phyloP scores from a whole-genome alignment of 2,329 filamentous ascomycete species.

The Colletotrichum chrysophilum region DNA sequence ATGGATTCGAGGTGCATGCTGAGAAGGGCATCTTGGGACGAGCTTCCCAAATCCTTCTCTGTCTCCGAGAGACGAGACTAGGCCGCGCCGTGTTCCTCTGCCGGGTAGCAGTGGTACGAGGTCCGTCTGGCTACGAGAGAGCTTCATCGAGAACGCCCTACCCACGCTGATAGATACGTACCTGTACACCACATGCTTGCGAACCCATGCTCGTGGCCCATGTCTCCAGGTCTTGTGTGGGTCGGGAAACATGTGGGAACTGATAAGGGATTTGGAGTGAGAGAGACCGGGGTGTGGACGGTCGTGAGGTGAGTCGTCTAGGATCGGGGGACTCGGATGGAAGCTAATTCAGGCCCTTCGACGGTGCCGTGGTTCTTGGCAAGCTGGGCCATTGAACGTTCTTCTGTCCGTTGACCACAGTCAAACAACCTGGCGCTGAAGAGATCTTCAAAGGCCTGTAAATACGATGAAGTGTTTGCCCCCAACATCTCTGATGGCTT shows the following conservation, averaged over 20 bases:
- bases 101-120: conserved; percentile 6
- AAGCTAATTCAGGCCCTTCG: conserved; percentile 11
- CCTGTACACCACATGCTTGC: conserved; percentile 6
- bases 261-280: conserved; percentile 18
- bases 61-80: not conserved
- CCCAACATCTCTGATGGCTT: not conserved
- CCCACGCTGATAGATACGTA: not conserved
- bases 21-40: not conserved
- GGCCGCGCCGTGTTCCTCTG: not conserved
- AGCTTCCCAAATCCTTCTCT: not conserved
- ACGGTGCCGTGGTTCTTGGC: conserved; percentile 7
- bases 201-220: not conserved
- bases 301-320: not conserved
- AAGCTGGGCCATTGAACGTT: not conserved
- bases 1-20: not conserved
- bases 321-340: conserved; percentile 10
- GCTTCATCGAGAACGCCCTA: not conserved
- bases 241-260: conserved; percentile 14
- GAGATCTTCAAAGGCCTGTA: not conserved
- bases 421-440: not conserved
- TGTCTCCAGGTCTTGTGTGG: conserved; percentile 1
- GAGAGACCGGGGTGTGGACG: not conserved
- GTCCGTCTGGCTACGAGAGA: not conserved
- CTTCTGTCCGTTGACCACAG: not conserved
- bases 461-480: not conserved